Conservation (phyloP, 768 basidiomycete genomes). For the Tricholoma terreum region DNA sequence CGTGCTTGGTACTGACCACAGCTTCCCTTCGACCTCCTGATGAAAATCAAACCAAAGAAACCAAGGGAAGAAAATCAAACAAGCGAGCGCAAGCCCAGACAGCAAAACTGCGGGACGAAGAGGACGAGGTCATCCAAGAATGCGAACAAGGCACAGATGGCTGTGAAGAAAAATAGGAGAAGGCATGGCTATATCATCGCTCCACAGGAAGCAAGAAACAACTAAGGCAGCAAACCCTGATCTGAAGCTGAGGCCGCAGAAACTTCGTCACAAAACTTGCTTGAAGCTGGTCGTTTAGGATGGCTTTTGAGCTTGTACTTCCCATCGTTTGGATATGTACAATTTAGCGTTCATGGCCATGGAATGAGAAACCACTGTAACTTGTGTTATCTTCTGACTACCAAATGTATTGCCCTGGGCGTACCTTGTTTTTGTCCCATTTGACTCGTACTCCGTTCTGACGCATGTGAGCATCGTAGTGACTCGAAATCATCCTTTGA, state of each 20-base stretch:
- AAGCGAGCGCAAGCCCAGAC: conserved; percentile 27
- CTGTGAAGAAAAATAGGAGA: too few relatives aligned
- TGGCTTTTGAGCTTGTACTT: too few relatives aligned
- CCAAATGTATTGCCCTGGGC: not conserved
- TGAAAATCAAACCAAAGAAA: conserved; percentile 40
- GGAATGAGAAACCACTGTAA: not conserved
- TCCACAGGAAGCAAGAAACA: too few relatives aligned
- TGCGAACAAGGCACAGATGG: too few relatives aligned
- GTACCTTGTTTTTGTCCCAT: not conserved
- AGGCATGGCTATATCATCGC: not conserved
- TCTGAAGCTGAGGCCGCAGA: too few relatives aligned
- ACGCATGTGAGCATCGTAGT: conserved; percentile 21
- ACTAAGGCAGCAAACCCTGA: too few relatives aligned
- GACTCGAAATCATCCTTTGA: conserved; percentile 23
- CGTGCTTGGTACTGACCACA: conserved; percentile 12
- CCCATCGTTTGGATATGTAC: too few relatives aligned
- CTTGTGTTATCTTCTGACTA: not conserved
- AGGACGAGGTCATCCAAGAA: not conserved
- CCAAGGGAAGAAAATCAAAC: conserved; percentile 41
- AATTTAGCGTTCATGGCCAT: not conserved
- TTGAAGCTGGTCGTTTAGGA: too few relatives aligned
- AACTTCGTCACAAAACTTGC: too few relatives aligned
- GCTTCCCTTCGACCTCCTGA: conserved; percentile 44
- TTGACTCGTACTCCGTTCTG: not conserved
- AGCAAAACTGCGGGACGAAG: conserved; percentile 9